These are phyloP conservation scores for Anisodus tanguticus DNA, from an alignment of 257 asterid genomes.

Conservation along the genomic window DNA sequence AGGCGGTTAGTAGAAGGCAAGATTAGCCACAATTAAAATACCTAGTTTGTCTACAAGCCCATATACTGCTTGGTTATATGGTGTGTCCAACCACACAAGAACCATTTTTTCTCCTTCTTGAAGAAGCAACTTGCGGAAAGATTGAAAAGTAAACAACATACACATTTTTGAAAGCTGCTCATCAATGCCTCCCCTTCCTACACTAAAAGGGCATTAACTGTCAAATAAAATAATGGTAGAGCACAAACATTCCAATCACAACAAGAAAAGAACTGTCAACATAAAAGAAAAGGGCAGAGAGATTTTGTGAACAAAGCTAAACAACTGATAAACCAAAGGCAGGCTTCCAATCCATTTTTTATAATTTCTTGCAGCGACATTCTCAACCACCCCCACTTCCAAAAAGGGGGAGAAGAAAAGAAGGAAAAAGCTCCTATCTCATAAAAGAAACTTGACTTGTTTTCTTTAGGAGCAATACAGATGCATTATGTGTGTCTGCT, in stretches of 20 bases:
- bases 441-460: not conserved
- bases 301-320: not conserved
- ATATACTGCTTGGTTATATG: constrained; percentile 96
- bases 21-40: constrained; percentile 28
- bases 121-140: constrained; percentile 84
- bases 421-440: not conserved
- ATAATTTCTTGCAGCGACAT: not conserved
- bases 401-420: not conserved
- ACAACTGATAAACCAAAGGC: not conserved
- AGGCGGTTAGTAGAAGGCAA: not conserved
- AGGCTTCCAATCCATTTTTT: not conserved
- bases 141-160: constrained; percentile 79
- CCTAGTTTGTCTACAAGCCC: constrained; percentile 98
- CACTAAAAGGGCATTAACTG: constrained; percentile 50
- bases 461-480: constrained; percentile 21
- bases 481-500: not conserved
- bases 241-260: constrained; percentile 12
- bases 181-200: constrained; percentile 62
- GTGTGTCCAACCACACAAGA: constrained; percentile 95
- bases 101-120: constrained; percentile 99
- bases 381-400: not conserved
- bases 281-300: not conserved
- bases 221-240: constrained; percentile 24
- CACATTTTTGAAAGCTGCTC: constrained; percentile 78
- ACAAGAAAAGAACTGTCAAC: constrained; percentile 19